Conservation (phyloP, 306 rosid genomes). For the Sesbania bispinosa region DNA sequence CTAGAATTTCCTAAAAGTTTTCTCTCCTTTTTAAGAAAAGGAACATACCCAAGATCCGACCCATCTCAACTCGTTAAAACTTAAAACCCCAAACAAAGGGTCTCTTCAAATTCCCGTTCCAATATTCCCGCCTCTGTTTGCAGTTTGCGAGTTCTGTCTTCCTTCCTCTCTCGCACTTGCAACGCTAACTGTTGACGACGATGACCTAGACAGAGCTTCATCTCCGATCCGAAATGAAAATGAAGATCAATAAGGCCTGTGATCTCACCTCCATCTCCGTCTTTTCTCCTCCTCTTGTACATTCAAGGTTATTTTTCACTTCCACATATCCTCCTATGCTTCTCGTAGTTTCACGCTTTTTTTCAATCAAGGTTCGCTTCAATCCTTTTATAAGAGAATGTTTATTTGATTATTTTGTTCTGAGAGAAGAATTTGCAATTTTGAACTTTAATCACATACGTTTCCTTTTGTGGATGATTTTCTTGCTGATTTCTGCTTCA, state of each 20-base stretch:
- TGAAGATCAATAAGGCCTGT: constrained; percentile 87
- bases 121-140: constrained; percentile 16
- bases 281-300: constrained; percentile 58
- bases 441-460: neutral
- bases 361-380: neutral
- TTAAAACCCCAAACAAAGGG: neutral
- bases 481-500: neutral
- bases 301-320: constrained; percentile 8
- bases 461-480: neutral
- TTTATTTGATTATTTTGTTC: neutral
- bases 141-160: neutral
- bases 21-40: no score
- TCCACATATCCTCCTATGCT: neutral
- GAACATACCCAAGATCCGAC: neutral
- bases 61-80: neutral
- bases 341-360: no score
- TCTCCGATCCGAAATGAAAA: constrained; percentile 39
- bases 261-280: constrained; percentile 90
- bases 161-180: constrained; percentile 8
- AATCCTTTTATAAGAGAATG: no score
- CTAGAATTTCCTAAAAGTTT: no score
- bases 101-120: neutral
- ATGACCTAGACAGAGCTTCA: neutral
- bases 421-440: neutral
- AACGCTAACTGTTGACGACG: neutral